Conservation (phyloP, 257 asterid genomes). For the Solanum neorickii region DNA sequence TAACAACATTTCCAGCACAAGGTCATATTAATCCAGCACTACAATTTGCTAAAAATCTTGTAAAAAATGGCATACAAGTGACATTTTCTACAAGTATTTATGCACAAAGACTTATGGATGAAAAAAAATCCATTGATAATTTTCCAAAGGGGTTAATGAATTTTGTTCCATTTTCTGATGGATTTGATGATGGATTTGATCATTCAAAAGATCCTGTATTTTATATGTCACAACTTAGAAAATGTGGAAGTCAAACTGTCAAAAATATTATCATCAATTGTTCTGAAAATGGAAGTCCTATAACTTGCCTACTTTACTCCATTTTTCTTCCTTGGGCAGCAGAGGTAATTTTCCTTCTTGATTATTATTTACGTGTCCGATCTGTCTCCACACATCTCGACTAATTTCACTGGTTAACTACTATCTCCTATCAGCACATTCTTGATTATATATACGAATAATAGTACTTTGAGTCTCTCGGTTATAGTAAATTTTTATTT, state of each 20-base stretch:
- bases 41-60: slow-evolving; percentile 11
- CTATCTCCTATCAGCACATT: background rate
- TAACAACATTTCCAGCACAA: slow-evolving; percentile 17
- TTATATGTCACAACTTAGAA: slow-evolving; percentile 8
- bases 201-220: background rate
- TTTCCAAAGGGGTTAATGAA: slow-evolving; percentile 2
- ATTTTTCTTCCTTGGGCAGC: slow-evolving; percentile 24
- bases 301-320: slow-evolving; percentile 17
- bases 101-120: slow-evolving; percentile 1
- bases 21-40: slow-evolving; percentile 22
- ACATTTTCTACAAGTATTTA: slow-evolving; percentile 13
- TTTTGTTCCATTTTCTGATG: slow-evolving; percentile 13
- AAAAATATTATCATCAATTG: slow-evolving; percentile 5
- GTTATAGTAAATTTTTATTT: background rate
- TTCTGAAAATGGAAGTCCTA: background rate
- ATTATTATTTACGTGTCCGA: background rate
- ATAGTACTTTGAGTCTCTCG: background rate
- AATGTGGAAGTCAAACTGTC: slow-evolving; percentile 5
- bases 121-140: background rate
- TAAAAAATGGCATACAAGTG: slow-evolving; percentile 1
- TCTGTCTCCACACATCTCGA: background rate
- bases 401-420: rapidly evolving
- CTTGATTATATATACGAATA: background rate
- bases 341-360: background rate
- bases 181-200: slow-evolving; percentile 10